These are phyloP conservation scores for Termitomyces sp. DNA, from an alignment of 1,284 basidiomycete genomes.

Conservation along the genomic window DNA sequence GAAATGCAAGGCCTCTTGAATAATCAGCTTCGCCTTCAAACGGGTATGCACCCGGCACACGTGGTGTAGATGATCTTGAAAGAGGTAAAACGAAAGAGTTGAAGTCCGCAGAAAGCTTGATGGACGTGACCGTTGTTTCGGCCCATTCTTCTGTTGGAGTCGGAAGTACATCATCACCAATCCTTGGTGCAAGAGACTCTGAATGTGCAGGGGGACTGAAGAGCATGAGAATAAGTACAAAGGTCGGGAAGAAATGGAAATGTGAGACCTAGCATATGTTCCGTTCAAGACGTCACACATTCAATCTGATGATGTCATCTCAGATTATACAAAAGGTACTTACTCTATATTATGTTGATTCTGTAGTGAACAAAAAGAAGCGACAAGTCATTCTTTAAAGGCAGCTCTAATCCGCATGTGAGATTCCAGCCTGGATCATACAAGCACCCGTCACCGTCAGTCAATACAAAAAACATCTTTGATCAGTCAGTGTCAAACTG, in stretches of 20 bases:
- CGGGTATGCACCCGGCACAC: conserved; percentile 26
- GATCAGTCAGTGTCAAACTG: too few species aligned
- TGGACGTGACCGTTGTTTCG: conserved; percentile 15
- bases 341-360: too few species aligned
- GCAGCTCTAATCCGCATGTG: too few species aligned
- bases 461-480: too few species aligned
- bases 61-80: conserved; percentile 17
- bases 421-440: too few species aligned
- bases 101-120: conserved; percentile 5
- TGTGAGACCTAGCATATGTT: not conserved
- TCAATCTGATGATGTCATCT: conserved; percentile 2
- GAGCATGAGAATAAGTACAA: not conserved
- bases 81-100: conserved; percentile 2
- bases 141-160: conserved; percentile 26
- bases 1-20: conserved; percentile 7
- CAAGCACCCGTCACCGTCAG: too few species aligned
- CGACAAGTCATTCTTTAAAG: too few species aligned
- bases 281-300: conserved; percentile 1
- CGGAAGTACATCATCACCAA: conserved; percentile 15
- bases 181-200: conserved; percentile 11
- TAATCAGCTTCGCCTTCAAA: not conserved
- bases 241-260: not conserved
- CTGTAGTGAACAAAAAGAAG: too few species aligned
- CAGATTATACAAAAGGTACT: not conserved
- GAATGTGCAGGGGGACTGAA: not conserved